Base-by-base conservation (phyloP, 768 basidiomycete species). In the Tulasnella sp. region DNA sequence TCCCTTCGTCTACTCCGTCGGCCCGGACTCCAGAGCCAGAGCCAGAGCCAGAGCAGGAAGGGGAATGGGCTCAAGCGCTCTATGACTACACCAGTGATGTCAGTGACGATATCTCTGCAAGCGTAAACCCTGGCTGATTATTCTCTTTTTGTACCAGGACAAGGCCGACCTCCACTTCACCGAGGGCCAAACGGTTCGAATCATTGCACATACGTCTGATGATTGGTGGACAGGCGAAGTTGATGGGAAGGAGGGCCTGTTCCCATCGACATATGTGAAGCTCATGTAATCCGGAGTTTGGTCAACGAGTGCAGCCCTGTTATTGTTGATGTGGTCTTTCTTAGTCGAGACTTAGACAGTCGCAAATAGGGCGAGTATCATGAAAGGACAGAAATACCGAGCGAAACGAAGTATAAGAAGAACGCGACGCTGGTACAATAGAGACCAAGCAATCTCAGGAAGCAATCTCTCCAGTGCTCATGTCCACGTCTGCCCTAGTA, bases 221-320 rank as follows among this genome's bases (percentile, higher is more conserved):
- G 73, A 74, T 60, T 74, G 73, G 73, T 71, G 70, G 69, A 72
- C 69, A 19, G 73, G 73, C 2, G 68, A 66, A 54, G 46, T 71
- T 31, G 66, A 68, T 44, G 72, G 73, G 2, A 51, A 55, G 54
- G 56, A 60, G 2, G 73, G 73, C 46, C 67, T 73, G 54, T 74
- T 74, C 68, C 73, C 73, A 4, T 27, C 50, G 0, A 45, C 61
- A 2, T 67, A 67, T 53, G 65, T 62, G 22, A 62, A 65, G 42
- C 55, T 64, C 54, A 17, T 52, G 2, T 63, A 29, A 42, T 38
- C n/a, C 22, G 49, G 17, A 24, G n/a, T 50, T 15, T 17, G n/a
- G n/a, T n/a, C n/a, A n/a, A n/a, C n/a, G n/a, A n/a, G n/a, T n/a
- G n/a, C n/a, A n/a, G n/a, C n/a, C n/a, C n/a, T n/a, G n/a, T n/a